Base-by-base conservation (phyloP, 108 stramenopile genomes). In the Hondaea fermentalgiana region DNA sequence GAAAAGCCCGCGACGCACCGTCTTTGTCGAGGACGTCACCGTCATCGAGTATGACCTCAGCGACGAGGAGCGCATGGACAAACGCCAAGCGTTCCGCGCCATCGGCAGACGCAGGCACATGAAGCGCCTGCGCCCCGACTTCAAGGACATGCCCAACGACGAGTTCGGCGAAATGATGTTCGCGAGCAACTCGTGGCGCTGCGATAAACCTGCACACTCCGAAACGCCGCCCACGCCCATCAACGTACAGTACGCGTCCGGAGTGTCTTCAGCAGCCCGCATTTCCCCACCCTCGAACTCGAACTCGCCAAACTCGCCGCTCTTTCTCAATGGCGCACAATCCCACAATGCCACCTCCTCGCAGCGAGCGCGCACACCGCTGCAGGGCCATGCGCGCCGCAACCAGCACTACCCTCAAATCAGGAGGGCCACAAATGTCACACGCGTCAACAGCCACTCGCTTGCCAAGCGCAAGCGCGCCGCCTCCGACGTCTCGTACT, bases 141-240 rank as follows among this genome's bases (percentile, higher is more conserved):
- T 69, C 4, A 69, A 69, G 64, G 25, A 42, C 14, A 69, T 69
- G 10, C 35, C 64, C 25, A 28, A 69, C 64, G 64, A 69, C 64
- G 64, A 69, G 64, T 69, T 69, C 42, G 64, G 64, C 25, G 64
- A 69, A 69, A 69, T 69, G 64, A 69, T 69, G 64, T 69, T 69
- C 64, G 64, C 64, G 14, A 16, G 14, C 64, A 69, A 69, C 17
- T 69, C 64, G 25, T 69, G 64, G 64, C 64, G 64, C 64, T 69
- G 64, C 64, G 25, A 42, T 23, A 69, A 69, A 23, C 64, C 42
- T 3, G 25, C 8, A 17, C 64, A 42, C 64, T 23, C 64, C 8
- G 42, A 42, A 23, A 69, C 42, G 64, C 64, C 64, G 21, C 64
- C 64, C 64, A 69, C 64, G 3, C 64, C 64, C 25, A 69, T 69